phyloP scores from a whole-genome alignment of 768 basidiomycete species.

The Psilocybe azurescens region DNA sequence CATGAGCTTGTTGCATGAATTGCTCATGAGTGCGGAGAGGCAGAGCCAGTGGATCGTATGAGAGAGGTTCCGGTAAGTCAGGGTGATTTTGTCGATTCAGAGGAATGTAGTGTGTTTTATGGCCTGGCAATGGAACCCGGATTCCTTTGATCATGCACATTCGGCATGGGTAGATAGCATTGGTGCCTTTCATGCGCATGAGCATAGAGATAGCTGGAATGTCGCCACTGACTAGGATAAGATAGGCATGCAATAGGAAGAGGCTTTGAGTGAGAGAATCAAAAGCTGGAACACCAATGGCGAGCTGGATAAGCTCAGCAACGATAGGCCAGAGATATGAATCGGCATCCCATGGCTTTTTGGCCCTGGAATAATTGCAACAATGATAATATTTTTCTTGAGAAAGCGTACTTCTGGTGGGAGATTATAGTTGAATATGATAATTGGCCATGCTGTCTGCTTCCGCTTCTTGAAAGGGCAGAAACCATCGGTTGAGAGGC shows the following conservation, averaged over 20 bases:
- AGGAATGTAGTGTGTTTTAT: slow-evolving; percentile 23
- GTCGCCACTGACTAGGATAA: slow-evolving; percentile 24
- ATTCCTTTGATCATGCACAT: no score
- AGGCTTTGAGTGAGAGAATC: slow-evolving; percentile 9
- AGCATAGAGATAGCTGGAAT: slow-evolving; percentile 27
- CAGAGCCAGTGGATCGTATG: slow-evolving; percentile 26
- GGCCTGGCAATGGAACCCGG: slow-evolving; percentile 30
- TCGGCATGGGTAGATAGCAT: slow-evolving; percentile 38
- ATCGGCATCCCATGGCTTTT: slow-evolving; percentile 45
- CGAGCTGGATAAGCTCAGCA: slow-evolving; percentile 39
- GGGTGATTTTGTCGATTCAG: slow-evolving; percentile 11
- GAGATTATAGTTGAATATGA: no score
- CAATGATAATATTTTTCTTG: slow-evolving; percentile 36
- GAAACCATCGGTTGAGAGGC: no score
- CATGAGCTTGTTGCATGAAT: slow-evolving; percentile 21
- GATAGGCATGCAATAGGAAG: slow-evolving; percentile 23
- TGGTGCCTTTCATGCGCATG: slow-evolving; percentile 47
- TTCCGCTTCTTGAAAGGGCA: no score
- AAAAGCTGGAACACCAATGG: slow-evolving; percentile 39
- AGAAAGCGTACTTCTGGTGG: slow-evolving; percentile 38
- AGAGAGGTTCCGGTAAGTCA: no score
- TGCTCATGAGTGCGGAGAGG: slow-evolving; percentile 18
- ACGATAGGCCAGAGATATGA: slow-evolving; percentile 49
- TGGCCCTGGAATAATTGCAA: slow-evolving; percentile 53
- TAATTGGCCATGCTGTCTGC: no score